These are phyloP conservation scores for Aspergillus neoniger DNA, from an alignment of 2,329 filamentous ascomycete species.

Conservation along the genomic window DNA sequence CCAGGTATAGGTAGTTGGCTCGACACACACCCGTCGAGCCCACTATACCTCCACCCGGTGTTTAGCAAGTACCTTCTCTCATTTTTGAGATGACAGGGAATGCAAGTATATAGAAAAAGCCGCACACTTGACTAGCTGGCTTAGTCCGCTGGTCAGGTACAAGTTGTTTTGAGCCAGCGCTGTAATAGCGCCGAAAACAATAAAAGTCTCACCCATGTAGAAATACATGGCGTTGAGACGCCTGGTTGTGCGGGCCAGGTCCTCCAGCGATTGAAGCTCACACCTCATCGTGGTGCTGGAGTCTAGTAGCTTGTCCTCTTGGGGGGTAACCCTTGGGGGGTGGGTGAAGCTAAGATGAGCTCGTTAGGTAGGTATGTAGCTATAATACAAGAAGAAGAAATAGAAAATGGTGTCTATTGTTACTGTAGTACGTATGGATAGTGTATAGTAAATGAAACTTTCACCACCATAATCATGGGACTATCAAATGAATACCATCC, in stretches of 20 bases:
- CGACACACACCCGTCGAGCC: no score
- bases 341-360: conserved; percentile 12
- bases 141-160: not conserved
- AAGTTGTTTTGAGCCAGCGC: not conserved
- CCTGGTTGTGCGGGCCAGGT: not conserved
- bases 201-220: not conserved
- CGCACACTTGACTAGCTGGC: not conserved
- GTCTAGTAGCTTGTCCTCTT: conserved; percentile 9
- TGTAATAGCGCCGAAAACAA: not conserved
- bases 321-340: no score
- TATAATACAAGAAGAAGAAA: not conserved
- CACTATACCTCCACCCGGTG: no score
- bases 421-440: no score
- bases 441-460: no score
- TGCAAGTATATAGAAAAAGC: not conserved
- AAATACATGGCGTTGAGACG: not conserved
- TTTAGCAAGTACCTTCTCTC: no score
- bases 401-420: no score
- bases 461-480: no score
- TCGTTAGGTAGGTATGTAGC: not conserved
- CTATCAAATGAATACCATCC: no score
- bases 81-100: no score
- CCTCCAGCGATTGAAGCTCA: conserved; percentile 12
- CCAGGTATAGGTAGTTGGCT: no score
- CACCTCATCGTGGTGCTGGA: conserved; percentile 16